Percentiles rank a stretch among this genome's conserved stretches.
Evolutionary conservation across 345 rosid genomes (phyloP).

Genomic region (Hibiscus syriacus): DNA sequence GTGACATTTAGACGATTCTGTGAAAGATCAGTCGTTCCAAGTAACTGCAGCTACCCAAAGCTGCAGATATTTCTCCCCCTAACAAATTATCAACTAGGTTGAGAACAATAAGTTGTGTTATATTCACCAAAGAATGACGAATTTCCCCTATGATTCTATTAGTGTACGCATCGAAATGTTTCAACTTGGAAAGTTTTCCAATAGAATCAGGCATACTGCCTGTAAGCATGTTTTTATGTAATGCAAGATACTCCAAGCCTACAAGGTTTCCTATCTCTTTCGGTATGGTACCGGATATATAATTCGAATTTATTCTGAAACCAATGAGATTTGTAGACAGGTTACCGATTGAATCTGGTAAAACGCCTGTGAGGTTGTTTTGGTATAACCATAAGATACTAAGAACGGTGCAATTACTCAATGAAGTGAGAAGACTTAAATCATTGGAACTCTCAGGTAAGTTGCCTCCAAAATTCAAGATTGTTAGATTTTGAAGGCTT

Average conservation of each 20-base stretch:
- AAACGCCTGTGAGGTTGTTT: conserved; percentile 11
- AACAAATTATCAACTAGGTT: not conserved
- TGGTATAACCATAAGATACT: not conserved
- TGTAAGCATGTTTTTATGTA: not conserved
- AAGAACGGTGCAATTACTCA: conserved; percentile 14
- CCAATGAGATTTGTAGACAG: too few relatives aligned
- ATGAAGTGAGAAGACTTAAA: too few relatives aligned
- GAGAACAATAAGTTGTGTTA: not conserved
- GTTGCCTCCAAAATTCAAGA: too few relatives aligned
- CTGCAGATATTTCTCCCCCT: conserved; percentile 16
- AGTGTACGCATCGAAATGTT: not conserved
- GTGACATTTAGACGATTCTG: conserved; percentile 9
- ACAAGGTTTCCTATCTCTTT: too few relatives aligned
- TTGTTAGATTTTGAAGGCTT: too few relatives aligned
- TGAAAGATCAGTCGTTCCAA: not conserved
- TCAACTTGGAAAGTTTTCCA: conserved; percentile 8
- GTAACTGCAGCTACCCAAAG: conserved; percentile 2
- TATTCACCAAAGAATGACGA: conserved; percentile 7
- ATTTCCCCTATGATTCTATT: conserved; percentile 7
- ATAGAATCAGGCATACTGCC: conserved; percentile 12
- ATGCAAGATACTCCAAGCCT: not conserved
- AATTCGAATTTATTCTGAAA: not conserved
- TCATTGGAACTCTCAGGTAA: too few relatives aligned
- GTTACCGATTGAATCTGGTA: conserved; percentile 10
- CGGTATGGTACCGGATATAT: conserved; percentile 14